Conservation (phyloP, 176 grass and related monocot genomes). For the Metroxylon sagu region DNA sequence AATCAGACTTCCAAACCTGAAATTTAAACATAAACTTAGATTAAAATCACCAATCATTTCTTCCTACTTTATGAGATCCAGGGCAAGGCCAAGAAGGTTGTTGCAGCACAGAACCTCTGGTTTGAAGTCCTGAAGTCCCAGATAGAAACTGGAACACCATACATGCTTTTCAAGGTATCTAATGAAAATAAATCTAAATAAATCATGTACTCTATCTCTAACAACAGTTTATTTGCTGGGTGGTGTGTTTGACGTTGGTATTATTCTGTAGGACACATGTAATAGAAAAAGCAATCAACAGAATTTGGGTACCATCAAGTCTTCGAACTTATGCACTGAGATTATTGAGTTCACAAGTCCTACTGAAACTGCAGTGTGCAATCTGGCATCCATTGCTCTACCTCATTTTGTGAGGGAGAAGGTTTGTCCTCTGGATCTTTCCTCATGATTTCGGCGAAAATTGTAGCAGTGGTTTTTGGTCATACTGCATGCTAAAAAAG, state of each 20-base stretch:
- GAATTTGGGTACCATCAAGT: conserved; percentile 98
- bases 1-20: not conserved
- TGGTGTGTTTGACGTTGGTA: conserved; percentile 12
- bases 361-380: conserved; percentile 89
- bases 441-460: not conserved
- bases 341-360: conserved; percentile 94
- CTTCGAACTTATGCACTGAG: conserved; percentile 97
- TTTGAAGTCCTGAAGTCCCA: conserved; percentile 98
- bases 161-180: conserved; percentile 97
- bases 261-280: conserved; percentile 64
- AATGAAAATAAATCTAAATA: not conserved
- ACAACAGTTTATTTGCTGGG: not conserved
- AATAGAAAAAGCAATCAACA: conserved; percentile 99
- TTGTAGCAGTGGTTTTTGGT: not conserved
- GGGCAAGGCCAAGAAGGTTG: conserved; percentile 91
- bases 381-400: conserved; percentile 92
- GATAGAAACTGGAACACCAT: conserved; percentile 96
- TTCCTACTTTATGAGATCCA: conserved; percentile 21
- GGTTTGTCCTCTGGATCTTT: conserved; percentile 34
- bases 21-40: conserved; percentile 1
- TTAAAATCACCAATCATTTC: conserved; percentile 6
- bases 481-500: too few species aligned
- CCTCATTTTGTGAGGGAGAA: conserved; percentile 94
- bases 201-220: too few species aligned
- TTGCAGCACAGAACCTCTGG: conserved; percentile 87